These are phyloP conservation scores for Arthrocladium fulminans DNA, from an alignment of 2,329 filamentous ascomycete species.

Conservation along the genomic window DNA sequence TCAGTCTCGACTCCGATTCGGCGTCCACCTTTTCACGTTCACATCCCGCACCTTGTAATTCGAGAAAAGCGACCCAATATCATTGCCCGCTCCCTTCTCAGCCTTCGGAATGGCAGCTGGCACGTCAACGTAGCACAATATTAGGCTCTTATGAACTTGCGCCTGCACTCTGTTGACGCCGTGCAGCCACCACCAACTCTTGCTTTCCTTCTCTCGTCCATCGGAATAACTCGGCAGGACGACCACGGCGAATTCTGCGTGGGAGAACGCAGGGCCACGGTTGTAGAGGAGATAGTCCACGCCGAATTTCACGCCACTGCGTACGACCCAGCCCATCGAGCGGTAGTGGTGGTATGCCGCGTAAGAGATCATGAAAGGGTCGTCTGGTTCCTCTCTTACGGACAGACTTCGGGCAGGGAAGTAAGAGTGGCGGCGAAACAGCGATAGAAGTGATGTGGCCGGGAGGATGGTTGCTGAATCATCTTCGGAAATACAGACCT, in stretches of 20 bases:
- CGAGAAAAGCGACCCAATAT: conserved; percentile 56
- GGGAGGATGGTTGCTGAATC: conserved; percentile 37
- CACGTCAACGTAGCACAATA: conserved; percentile 85
- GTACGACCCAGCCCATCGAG: conserved; percentile 87
- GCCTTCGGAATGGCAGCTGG: conserved; percentile 50
- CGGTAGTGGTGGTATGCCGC: conserved; percentile 93
- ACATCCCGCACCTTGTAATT: conserved; percentile 73
- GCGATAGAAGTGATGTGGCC: conserved; percentile 50
- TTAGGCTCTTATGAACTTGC: conserved; percentile 81
- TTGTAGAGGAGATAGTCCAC: conserved; percentile 93
- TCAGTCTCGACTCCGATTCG: conserved; percentile 64
- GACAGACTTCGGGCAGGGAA: conserved; percentile 49
- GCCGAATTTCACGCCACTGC: conserved; percentile 87
- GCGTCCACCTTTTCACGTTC: conserved; percentile 71
- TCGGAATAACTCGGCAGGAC: conserved; percentile 75
- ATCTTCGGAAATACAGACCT: conserved; percentile 39
- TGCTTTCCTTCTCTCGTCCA: conserved; percentile 40
- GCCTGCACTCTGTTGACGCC: conserved; percentile 81
- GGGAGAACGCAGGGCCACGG: conserved; percentile 84
- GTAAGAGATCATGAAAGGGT: conserved; percentile 78
- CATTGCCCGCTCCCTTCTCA: conserved; percentile 31
- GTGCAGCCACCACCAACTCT: conserved; percentile 55
- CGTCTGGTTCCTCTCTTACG: conserved; percentile 56
- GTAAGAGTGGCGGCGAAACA: conserved; percentile 62
- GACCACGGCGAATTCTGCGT: conserved; percentile 84